Conservation (phyloP, 2,329 filamentous ascomycete genomes). For the Aspergillus floridensis region DNA sequence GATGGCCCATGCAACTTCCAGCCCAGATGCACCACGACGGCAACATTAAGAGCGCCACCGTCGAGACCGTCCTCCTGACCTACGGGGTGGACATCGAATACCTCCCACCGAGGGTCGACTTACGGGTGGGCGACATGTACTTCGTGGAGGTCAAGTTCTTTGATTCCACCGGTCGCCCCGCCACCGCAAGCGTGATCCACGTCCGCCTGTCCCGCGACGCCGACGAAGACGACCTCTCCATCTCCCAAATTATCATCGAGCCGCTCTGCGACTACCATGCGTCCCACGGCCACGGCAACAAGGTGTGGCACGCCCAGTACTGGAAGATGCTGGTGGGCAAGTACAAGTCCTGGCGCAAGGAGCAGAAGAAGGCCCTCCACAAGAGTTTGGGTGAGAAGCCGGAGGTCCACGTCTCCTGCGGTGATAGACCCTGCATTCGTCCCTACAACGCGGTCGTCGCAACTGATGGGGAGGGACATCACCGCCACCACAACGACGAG, state of each 20-base stretch:
- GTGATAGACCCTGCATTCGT: background rate
- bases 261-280: background rate
- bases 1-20: background rate
- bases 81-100: constrained; percentile 3
- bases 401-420: background rate
- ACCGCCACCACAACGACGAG: background rate
- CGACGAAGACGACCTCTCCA: background rate
- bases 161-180: background rate
- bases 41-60: background rate
- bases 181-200: background rate
- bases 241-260: background rate
- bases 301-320: constrained; percentile 1
- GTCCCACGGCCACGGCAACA: background rate
- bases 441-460: no score
- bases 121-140: background rate
- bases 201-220: background rate
- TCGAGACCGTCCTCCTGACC: background rate
- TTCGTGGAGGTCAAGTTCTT: constrained; percentile 1
- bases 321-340: constrained; percentile 2
- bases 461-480: background rate
- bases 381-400: background rate
- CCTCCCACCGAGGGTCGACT: background rate
- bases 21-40: background rate
- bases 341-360: background rate
- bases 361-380: background rate